phyloP scores from a whole-genome alignment of 129 eudicot species.

The Escallonia rubra region DNA sequence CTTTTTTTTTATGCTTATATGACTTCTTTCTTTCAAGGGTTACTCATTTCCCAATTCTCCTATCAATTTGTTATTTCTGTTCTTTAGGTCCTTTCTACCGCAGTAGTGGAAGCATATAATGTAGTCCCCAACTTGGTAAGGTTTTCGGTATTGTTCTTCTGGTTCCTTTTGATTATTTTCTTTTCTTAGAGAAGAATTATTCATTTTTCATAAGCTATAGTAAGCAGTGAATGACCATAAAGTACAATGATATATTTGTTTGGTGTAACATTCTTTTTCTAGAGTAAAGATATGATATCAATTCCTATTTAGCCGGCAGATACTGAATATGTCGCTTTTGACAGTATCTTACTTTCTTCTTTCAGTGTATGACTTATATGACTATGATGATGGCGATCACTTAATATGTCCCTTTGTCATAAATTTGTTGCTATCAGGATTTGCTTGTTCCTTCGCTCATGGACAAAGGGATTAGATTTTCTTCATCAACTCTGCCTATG shows the following conservation, averaged over 20 bases:
- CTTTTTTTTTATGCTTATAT: not conserved
- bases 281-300: no score
- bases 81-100: constrained; percentile 62
- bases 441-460: constrained; percentile 73
- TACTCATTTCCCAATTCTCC: constrained; percentile 6
- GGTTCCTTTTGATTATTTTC: not conserved
- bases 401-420: not conserved
- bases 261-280: no score
- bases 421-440: constrained; percentile 47
- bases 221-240: no score
- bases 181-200: not conserved
- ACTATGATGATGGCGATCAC: not conserved
- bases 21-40: not conserved
- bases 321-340: no score
- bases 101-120: constrained; percentile 87
- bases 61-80: constrained; percentile 11
- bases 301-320: no score
- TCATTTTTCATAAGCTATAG: not conserved
- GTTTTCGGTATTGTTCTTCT: not conserved
- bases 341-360: no score
- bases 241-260: no score
- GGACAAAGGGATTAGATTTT: constrained; percentile 73
- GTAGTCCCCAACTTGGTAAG: constrained; percentile 77
- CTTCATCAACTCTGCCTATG: constrained; percentile 64
- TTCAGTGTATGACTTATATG: no score